Evolutionary conservation across 129 eudicot genomes (phyloP).

Genomic region (Chrysanthemum makinoi): DNA sequence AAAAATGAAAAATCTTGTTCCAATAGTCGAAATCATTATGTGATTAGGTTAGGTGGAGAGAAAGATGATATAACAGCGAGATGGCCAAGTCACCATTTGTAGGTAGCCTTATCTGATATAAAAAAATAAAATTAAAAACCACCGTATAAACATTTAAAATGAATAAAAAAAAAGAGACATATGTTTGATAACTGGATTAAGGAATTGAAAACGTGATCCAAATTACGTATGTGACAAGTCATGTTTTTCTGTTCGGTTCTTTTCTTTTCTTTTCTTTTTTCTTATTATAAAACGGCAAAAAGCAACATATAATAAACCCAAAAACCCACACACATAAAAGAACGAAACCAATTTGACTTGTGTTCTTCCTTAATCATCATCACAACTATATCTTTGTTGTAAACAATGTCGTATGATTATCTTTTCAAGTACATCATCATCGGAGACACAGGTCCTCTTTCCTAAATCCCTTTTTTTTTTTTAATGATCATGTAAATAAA

Average conservation of each 20-base stretch:
- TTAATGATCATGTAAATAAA: slow-evolving; percentile 10
- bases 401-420: slow-evolving; percentile 80
- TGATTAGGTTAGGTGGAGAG: no score
- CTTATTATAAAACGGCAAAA: background rate
- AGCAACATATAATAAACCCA: background rate
- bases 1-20: no score
- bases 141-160: no score
- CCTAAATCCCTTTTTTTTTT: background rate
- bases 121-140: no score
- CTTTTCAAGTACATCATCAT: slow-evolving; percentile 93
- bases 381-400: slow-evolving; percentile 2
- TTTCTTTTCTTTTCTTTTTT: no score
- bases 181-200: background rate
- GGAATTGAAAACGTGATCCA: background rate
- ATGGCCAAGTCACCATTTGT: no score
- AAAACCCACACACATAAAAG: background rate
- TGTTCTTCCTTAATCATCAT: background rate
- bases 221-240: background rate
- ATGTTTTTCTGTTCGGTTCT: background rate
- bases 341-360: background rate
- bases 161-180: background rate
- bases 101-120: no score
- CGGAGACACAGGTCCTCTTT: slow-evolving; percentile 69
- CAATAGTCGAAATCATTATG: no score
- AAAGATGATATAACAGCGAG: no score